Evolutionary conservation across 2,329 filamentous ascomycete genomes (phyloP), one percentile per base, ranked within the genome.

Genomic region (Atkinsonella texensis): DNA sequence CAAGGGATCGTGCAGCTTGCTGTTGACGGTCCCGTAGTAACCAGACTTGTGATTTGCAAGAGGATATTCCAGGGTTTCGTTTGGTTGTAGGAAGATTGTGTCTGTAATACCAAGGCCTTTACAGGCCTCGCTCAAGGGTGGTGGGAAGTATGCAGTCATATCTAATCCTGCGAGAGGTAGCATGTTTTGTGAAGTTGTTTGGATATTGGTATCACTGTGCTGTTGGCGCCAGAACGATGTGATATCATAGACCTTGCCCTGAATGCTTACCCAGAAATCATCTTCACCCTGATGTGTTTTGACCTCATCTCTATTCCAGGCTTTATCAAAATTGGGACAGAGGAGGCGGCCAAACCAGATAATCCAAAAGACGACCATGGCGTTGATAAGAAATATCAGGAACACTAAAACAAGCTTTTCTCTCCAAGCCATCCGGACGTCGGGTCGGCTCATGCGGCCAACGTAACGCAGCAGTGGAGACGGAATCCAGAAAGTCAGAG

Each of bases 401-500:
- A 87, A 73, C 46, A 90, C 82, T 11, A 98, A 73, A 0, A 93
- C 85, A 11, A 98, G 49, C 69, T 98, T 98, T 63, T 98, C 93
- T 68, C 93, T 81, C 93, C 93, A 98, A 0, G 93, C 93, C 81
- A 96, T 87, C 28, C 93, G 87, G 9, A 98, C 89, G 69, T 98
- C 93, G 1, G 90, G 93, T 51, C 93, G 84, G 70, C 95, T 94
- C 93, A 98, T 98, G 20, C 91, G 87, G 33, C 93, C 93, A 53
- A 97, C 63, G 54, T 76, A 84, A n/a, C 79, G 79, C 15, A 98
- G 80, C 2, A 87, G 58, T 46, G 88, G 86, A 0, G 91, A 97
- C 0, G 93, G 93, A 58, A 96, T 93, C 86, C 87, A 97, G 65
- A 89, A 97, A 0, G 93, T 98, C 47, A 94, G 58, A 1, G 80